Evolutionary conservation across 2,329 filamentous ascomycete species (phyloP).

Genomic region (Hypoxylon rubiginosum): DNA sequence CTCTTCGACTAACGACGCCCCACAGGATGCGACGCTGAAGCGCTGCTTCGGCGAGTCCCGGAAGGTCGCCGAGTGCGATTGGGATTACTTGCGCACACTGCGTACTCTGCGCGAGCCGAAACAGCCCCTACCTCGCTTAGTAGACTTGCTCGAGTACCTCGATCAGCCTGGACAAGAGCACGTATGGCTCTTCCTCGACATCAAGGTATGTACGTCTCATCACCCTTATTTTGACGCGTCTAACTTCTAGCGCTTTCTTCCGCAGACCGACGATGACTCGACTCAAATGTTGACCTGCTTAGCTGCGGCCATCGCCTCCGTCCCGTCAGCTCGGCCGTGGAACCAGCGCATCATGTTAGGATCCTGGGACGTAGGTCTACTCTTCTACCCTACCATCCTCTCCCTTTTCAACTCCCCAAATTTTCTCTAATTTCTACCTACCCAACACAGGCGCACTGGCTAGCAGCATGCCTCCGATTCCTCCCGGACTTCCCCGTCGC

Average conservation of each 20-base stretch:
- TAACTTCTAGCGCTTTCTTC: not conserved
- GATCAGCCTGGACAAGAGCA: not conserved
- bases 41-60: not conserved
- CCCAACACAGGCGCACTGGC: conserved; percentile 3
- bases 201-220: not conserved
- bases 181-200: not conserved
- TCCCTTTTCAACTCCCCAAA: not conserved
- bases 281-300: not conserved
- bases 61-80: not conserved
- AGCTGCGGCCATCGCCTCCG: not conserved
- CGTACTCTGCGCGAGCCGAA: not conserved
- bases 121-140: not conserved
- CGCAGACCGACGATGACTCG: not conserved
- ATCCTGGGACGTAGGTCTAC: not conserved
- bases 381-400: not conserved
- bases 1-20: not conserved
- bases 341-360: not conserved
- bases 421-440: no score
- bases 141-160: conserved; percentile 1
- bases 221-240: not conserved
- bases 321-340: not conserved
- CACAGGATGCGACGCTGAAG: not conserved
- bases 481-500: conserved; percentile 10
- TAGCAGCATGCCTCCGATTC: not conserved
- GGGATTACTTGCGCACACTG: not conserved